These are phyloP conservation scores for Euphrasia confusa DNA, from an alignment of 257 asterid species.

Conservation along the genomic window DNA sequence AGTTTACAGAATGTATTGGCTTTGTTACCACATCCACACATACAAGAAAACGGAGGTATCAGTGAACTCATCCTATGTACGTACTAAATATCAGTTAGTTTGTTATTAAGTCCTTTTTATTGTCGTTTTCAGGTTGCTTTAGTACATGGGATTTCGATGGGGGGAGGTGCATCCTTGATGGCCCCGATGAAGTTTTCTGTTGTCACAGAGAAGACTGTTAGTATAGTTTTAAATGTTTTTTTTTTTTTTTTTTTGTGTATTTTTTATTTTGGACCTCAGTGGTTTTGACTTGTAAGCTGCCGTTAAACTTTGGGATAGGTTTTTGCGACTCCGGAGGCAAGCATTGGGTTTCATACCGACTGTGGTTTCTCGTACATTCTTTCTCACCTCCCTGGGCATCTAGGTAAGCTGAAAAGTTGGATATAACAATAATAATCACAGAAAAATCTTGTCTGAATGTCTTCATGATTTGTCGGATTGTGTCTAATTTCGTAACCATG, in stretches of 20 bases:
- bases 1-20: conserved; percentile 95
- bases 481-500: conserved; percentile 22
- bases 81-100: neutral
- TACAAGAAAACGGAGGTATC: conserved; percentile 71
- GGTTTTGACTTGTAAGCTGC: neutral
- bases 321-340: conserved; percentile 92
- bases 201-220: conserved; percentile 88
- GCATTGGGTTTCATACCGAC: conserved; percentile 91
- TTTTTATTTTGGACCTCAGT: neutral
- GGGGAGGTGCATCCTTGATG: conserved; percentile 96
- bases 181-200: conserved; percentile 86
- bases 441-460: neutral
- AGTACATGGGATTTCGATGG: conserved; percentile 92
- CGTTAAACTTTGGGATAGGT: conserved; percentile 41
- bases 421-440: neutral
- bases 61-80: conserved; percentile 7
- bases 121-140: conserved; percentile 62
- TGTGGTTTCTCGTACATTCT: conserved; percentile 87
- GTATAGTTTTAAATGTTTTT: conserved; percentile 24
- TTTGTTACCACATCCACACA: conserved; percentile 88
- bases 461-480: conserved; percentile 6
- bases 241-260: conserved; percentile 8
- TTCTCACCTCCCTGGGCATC: conserved; percentile 72
- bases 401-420: conserved; percentile 44
- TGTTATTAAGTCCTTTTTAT: neutral